Percentiles rank a stretch among this genome's conserved stretches.
phyloP scores from a whole-genome alignment of 2,329 filamentous ascomycete species.

The Lomentospora prolificans region DNA sequence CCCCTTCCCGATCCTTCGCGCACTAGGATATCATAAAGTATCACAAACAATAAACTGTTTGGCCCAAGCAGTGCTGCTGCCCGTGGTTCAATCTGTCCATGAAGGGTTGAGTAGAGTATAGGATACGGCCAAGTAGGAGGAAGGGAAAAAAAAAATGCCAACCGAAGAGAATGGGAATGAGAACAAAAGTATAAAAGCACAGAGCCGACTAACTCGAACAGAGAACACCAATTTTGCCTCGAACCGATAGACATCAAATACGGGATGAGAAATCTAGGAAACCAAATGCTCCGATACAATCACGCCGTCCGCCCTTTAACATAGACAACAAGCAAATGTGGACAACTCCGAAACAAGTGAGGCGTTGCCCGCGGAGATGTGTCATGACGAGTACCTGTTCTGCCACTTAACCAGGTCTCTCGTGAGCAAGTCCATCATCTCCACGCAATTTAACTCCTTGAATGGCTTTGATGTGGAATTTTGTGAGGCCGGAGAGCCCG shows the following conservation, averaged over 20 bases:
- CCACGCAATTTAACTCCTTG: slow-evolving; percentile 64
- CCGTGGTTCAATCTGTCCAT: neutral
- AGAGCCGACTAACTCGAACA: no score
- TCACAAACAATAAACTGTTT: slow-evolving; percentile 11
- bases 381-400: slow-evolving; percentile 47
- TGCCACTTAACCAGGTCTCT: slow-evolving; percentile 79
- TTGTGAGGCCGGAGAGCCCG: neutral
- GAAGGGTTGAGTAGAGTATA: neutral
- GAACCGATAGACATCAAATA: neutral
- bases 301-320: neutral
- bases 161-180: neutral
- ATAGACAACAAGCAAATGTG: neutral
- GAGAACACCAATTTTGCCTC: neutral
- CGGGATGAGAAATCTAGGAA: neutral
- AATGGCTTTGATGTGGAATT: slow-evolving; percentile 43
- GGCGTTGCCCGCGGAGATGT: neutral
- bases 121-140: neutral
- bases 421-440: slow-evolving; percentile 86
- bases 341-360: neutral
- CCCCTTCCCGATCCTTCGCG: neutral
- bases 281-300: neutral
- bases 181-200: neutral
- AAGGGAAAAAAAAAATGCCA: slow-evolving; percentile 6
- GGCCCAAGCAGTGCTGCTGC: neutral
- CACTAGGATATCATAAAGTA: slow-evolving; percentile 2